Percentiles rank a stretch among this genome's conserved stretches.
These are phyloP conservation scores for Pyricularia sp. DNA, from an alignment of 2,329 filamentous ascomycete species.

Conservation along the genomic window DNA sequence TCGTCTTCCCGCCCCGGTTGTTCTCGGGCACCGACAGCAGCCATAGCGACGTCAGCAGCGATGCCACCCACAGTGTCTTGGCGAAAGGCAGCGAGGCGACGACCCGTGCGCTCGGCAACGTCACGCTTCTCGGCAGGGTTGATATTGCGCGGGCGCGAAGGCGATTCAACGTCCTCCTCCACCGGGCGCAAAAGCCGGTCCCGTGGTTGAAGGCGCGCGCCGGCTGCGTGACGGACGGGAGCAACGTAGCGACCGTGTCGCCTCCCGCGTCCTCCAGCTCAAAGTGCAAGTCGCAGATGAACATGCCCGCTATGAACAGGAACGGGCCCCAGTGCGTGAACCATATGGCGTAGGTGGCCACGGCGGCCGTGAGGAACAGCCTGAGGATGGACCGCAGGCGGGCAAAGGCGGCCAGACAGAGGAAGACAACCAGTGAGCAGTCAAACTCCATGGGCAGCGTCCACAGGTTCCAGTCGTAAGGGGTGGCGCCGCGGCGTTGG, in stretches of 20 bases:
- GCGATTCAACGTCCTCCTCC: not conserved
- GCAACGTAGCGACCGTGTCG: not conserved
- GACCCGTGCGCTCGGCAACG: not conserved
- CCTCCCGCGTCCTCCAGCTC: conserved; percentile 9
- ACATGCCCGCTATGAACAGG: conserved; percentile 19
- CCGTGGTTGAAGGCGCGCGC: conserved; percentile 4
- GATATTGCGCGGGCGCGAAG: not conserved
- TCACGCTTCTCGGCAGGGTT: not conserved
- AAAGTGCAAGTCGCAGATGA: conserved; percentile 17
- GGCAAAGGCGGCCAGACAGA: conserved; percentile 18
- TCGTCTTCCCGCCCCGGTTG: conserved; percentile 9
- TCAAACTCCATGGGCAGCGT: conserved; percentile 24
- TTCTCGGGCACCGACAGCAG: conserved; percentile 11
- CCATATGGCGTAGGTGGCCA: conserved; percentile 5
- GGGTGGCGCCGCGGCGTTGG: conserved; percentile 19
- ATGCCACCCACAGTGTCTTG: not conserved
- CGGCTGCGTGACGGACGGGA: conserved; percentile 3
- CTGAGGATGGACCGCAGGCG: conserved; percentile 9
- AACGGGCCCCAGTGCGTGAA: conserved; percentile 17
- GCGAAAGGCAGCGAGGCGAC: not conserved
- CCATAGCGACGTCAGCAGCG: not conserved
- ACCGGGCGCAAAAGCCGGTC: not conserved
- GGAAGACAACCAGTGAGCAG: conserved; percentile 21
- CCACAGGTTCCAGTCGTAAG: conserved; percentile 22
- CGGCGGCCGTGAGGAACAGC: conserved; percentile 7